These are phyloP conservation scores for Schizosaccharomyces lindneri DNA, from an alignment of 805 yeast species.

Conservation along the genomic window DNA sequence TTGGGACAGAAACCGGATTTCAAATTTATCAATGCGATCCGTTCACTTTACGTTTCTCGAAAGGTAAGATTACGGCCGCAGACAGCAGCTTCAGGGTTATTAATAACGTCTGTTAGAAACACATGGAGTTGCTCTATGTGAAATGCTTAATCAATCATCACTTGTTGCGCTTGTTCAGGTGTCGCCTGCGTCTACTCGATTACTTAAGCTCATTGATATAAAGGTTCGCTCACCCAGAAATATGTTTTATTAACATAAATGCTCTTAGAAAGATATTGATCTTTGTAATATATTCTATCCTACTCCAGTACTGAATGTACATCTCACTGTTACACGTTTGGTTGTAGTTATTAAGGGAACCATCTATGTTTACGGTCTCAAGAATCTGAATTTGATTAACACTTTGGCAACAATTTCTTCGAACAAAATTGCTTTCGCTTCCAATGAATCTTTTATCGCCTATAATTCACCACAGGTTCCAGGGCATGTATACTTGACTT, in stretches of 20 bases:
- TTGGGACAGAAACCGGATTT: slow-evolving; percentile 41
- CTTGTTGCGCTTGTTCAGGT: slow-evolving; percentile 49
- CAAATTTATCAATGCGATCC: slow-evolving; percentile 73
- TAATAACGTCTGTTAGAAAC: slow-evolving; percentile 9
- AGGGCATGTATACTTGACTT: neutral
- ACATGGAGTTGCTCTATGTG: slow-evolving; percentile 29
- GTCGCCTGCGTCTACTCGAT: slow-evolving; percentile 21
- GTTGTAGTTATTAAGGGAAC: slow-evolving; percentile 58
- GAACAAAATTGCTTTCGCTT: neutral
- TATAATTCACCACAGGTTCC: neutral
- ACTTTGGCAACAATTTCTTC: slow-evolving; percentile 33
- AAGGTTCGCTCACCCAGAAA: neutral
- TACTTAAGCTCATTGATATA: neutral
- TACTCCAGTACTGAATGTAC: neutral
- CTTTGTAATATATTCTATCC: neutral
- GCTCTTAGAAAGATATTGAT: neutral
- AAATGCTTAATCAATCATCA: slow-evolving; percentile 77
- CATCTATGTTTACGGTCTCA: slow-evolving; percentile 66
- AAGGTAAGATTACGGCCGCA: slow-evolving; percentile 12
- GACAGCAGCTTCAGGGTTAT: too few relatives aligned
- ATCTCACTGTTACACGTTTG: slow-evolving; percentile 19
- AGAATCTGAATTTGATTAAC: slow-evolving; percentile 62
- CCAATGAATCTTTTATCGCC: neutral
- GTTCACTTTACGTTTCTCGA: slow-evolving; percentile 42
- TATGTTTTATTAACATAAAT: neutral